phyloP scores from a whole-genome alignment of 2,329 filamentous ascomycete genomes.

The Aurifilum marmelostoma region DNA sequence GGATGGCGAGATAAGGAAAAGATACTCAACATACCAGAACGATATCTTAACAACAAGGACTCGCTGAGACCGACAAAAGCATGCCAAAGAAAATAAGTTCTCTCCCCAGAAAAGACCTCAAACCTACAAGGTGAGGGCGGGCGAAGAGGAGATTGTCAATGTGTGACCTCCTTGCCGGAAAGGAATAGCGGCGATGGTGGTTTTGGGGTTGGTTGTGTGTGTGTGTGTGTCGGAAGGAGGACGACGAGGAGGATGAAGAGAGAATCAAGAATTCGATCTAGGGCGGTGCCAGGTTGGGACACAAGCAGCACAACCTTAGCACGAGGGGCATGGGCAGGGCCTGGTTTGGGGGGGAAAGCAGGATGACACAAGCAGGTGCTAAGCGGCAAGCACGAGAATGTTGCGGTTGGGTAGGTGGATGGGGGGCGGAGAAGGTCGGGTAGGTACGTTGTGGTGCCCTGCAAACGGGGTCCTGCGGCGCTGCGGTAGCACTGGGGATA shows the following conservation, averaged over 20 bases:
- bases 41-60: background rate
- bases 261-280: background rate
- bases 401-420: constrained; percentile 5
- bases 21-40: background rate
- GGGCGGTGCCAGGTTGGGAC: background rate
- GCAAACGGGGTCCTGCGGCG: background rate
- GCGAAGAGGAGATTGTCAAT: background rate
- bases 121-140: background rate
- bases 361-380: constrained; percentile 7
- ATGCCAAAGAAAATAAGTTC: background rate
- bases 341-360: background rate
- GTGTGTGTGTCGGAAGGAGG: background rate
- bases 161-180: background rate
- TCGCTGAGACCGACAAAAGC: background rate
- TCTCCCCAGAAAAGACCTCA: background rate
- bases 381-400: constrained; percentile 16
- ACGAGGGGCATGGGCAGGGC: background rate
- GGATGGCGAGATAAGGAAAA: background rate
- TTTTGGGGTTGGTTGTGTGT: background rate
- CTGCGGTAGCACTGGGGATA: background rate
- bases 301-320: constrained; percentile 3
- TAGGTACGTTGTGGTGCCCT: background rate
- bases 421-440: constrained; percentile 11
- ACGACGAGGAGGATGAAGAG: background rate
- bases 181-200: background rate